Percentiles rank a stretch among this genome's conserved stretches.
Conservation (phyloP, 495 filamentous ascomycete species). For the Lophium mytilinum region DNA sequence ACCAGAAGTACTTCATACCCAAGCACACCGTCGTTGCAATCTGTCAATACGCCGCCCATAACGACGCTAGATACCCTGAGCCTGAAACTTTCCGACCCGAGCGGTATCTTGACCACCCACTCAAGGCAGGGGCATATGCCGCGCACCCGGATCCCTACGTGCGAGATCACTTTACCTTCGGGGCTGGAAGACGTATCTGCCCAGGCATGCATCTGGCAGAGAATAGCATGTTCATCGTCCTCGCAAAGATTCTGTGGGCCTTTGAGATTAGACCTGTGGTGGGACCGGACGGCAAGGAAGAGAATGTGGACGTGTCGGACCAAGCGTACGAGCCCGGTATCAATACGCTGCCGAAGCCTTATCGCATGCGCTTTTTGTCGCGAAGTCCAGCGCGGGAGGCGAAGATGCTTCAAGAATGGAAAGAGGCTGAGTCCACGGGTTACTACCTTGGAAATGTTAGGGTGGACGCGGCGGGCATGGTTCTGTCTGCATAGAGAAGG, state of each 20-base stretch:
- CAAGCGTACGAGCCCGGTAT: too few relatives aligned
- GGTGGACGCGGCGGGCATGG: too few relatives aligned
- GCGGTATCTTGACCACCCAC: slow-evolving; percentile 12
- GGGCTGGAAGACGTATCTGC: slow-evolving; percentile 32
- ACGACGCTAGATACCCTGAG: slow-evolving; percentile 8
- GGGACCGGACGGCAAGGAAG: too few relatives aligned
- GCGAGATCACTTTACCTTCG: slow-evolving; percentile 13
- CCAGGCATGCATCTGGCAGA: slow-evolving; percentile 28
- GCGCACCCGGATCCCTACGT: slow-evolving; percentile 1
- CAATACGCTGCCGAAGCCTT: too few relatives aligned
- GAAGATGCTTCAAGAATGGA: too few relatives aligned
- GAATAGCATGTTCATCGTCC: background rate
- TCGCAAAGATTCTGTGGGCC: slow-evolving; percentile 3
- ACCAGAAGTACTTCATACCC: slow-evolving; percentile 19
- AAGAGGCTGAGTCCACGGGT: too few relatives aligned
- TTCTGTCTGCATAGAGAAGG: too few relatives aligned
- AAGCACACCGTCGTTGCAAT: slow-evolving; percentile 19
- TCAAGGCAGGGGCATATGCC: slow-evolving; percentile 20
- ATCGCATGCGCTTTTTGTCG: too few relatives aligned
- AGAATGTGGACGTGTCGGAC: too few relatives aligned
- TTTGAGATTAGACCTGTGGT: slow-evolving; percentile 5
- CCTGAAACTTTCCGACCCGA: slow-evolving; percentile 11
- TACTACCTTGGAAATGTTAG: too few relatives aligned
- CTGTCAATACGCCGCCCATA: slow-evolving; percentile 17
- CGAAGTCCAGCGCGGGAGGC: too few relatives aligned